These are phyloP conservation scores for Stephania cephalantha DNA, from an alignment of 164 flowering plant genomes.

Conservation along the genomic window DNA sequence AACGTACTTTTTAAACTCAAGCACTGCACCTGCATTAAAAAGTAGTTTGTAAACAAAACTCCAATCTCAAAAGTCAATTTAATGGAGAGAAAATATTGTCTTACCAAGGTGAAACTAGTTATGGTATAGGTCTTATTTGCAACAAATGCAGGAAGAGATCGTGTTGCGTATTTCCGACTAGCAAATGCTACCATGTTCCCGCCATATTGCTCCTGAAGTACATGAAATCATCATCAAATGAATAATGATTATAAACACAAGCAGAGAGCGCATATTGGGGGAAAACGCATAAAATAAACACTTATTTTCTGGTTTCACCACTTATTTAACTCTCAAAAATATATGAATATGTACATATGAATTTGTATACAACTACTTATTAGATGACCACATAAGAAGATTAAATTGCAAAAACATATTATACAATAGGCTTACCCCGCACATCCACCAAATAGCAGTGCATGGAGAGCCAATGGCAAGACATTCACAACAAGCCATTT, in stretches of 20 bases:
- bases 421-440: no score
- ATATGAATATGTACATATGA: no score
- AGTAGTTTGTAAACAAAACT: not conserved
- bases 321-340: no score
- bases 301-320: no score
- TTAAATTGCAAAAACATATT: no score
- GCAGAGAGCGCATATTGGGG: not conserved
- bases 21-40: slow-evolving; percentile 34
- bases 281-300: not conserved
- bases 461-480: no score
- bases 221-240: not conserved
- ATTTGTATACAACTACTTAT: no score
- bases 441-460: no score
- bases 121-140: slow-evolving; percentile 63
- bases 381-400: no score
- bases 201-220: slow-evolving; percentile 46
- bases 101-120: slow-evolving; percentile 93
- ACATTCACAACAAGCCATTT: no score
- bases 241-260: not conserved
- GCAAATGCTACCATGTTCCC: slow-evolving; percentile 99
- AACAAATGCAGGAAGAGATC: slow-evolving; percentile 75
- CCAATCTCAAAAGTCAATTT: not conserved
- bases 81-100: slow-evolving; percentile 6
- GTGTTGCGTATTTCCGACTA: slow-evolving; percentile 90
- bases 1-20: slow-evolving; percentile 75